Evolutionary conservation across 2,329 filamentous ascomycete genomes (phyloP).

Genomic region (Raffaelea arxii): DNA sequence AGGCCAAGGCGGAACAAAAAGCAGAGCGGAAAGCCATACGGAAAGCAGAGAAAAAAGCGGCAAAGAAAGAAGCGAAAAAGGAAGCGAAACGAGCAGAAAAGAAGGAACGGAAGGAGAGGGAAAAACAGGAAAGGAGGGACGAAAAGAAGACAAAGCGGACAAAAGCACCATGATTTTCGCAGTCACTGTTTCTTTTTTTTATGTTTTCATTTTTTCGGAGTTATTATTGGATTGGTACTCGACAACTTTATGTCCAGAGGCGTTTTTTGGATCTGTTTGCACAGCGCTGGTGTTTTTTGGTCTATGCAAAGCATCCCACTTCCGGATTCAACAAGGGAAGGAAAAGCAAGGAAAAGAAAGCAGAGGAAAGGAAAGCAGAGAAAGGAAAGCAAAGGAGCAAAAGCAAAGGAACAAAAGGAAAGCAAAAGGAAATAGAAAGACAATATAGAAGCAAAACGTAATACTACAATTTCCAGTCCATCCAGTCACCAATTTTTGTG

Average conservation of each 20-base stretch:
- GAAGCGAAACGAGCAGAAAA: constrained; percentile 20
- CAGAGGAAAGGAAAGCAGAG: constrained; percentile 22
- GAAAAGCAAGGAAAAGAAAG: constrained; percentile 15
- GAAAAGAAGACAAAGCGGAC: neutral
- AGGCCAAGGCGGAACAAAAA: constrained; percentile 13
- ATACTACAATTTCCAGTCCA: neutral
- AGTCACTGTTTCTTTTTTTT: no score
- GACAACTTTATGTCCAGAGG: no score
- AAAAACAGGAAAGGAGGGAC: constrained; percentile 16
- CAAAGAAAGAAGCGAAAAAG: constrained; percentile 15
- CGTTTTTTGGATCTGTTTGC: no score
- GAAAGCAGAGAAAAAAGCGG: constrained; percentile 27
- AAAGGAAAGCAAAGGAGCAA: constrained; percentile 8
- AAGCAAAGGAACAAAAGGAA: neutral
- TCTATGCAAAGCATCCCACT: no score
- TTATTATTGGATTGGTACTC: no score
- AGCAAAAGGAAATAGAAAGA: constrained; percentile 2
- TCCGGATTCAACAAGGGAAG: no score
- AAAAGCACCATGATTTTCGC: no score
- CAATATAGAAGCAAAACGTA: neutral
- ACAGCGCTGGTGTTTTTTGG: no score
- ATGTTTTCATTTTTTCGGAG: no score
- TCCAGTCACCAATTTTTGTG: no score
- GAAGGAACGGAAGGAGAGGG: constrained; percentile 37
- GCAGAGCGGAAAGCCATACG: neutral